Conservation (phyloP, 106 monocot genomes). For the Dendrobium officinale region DNA sequence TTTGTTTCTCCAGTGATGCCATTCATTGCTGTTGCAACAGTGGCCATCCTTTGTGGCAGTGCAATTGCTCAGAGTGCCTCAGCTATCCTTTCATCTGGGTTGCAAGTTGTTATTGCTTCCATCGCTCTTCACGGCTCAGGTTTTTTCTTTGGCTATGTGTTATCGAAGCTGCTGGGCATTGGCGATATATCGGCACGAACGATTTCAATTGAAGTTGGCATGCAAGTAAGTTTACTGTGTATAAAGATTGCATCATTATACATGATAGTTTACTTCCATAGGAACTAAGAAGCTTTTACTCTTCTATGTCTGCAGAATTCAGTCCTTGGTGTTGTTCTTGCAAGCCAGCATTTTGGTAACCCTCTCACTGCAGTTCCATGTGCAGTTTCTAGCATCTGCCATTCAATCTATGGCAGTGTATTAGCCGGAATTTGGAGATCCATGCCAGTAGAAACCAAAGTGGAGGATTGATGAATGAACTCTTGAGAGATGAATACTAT, state of each 20-base stretch:
- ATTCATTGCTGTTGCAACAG: constrained; percentile 68
- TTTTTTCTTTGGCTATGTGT: constrained; percentile 65
- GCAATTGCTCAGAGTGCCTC: constrained; percentile 86
- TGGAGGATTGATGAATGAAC: constrained; percentile 2
- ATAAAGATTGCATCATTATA: background rate
- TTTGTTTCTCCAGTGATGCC: constrained; percentile 85
- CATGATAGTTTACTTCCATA: background rate
- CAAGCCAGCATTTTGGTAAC: constrained; percentile 66
- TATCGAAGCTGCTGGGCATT: constrained; percentile 56
- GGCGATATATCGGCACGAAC: constrained; percentile 65
- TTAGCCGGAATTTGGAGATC: constrained; percentile 81
- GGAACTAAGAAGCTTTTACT: background rate
- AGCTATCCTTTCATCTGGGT: constrained; percentile 67
- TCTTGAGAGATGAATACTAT: background rate
- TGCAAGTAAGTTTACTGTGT: constrained; percentile 52
- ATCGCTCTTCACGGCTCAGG: constrained; percentile 56
- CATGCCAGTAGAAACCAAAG: constrained; percentile 14
- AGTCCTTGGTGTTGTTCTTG: constrained; percentile 72
- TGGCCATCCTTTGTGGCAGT: constrained; percentile 73
- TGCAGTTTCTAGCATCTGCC: constrained; percentile 79
- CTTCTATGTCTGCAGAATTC: constrained; percentile 33
- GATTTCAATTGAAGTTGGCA: constrained; percentile 92
- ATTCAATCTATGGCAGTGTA: constrained; percentile 66
- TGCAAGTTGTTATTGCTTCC: constrained; percentile 58
- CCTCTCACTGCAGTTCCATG: constrained; percentile 90